Conservation (phyloP, 2,329 filamentous ascomycete species). For the Venturia carpophila region DNA sequence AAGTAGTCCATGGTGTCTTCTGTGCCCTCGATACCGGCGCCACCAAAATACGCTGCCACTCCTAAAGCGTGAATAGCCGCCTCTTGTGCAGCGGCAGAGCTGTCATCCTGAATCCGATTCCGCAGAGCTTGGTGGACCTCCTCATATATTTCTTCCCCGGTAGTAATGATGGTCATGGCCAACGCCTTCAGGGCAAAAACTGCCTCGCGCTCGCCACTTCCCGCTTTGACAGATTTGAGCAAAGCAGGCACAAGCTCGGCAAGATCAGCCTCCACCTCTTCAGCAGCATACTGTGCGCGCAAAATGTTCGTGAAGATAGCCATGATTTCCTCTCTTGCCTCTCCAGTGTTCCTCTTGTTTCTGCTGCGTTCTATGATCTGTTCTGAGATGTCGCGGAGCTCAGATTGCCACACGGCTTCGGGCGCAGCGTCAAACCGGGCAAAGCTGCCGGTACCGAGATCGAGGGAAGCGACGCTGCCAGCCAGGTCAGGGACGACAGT, state of each 20-base stretch:
- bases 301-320: slow-evolving; percentile 56
- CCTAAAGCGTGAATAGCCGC: slow-evolving; percentile 67
- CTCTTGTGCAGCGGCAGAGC: slow-evolving; percentile 56
- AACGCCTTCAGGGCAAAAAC: slow-evolving; percentile 64
- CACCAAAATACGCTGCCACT: slow-evolving; percentile 67
- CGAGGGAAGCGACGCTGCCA: slow-evolving; percentile 58
- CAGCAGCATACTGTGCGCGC: slow-evolving; percentile 59
- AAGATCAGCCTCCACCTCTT: slow-evolving; percentile 52
- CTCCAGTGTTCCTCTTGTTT: slow-evolving; percentile 69
- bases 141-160: slow-evolving; percentile 46
- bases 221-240: slow-evolving; percentile 61
- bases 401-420: slow-evolving; percentile 51
- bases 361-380: slow-evolving; percentile 71
- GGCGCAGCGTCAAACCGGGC: slow-evolving; percentile 43
- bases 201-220: slow-evolving; percentile 60
- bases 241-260: slow-evolving; percentile 58
- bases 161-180: slow-evolving; percentile 59
- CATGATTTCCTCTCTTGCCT: slow-evolving; percentile 60
- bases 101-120: slow-evolving; percentile 56
- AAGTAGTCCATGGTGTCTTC: slow-evolving; percentile 67
- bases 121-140: slow-evolving; percentile 58
- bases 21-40: slow-evolving; percentile 59
- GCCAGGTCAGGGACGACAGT: slow-evolving; percentile 25
- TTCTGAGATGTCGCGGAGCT: slow-evolving; percentile 58
- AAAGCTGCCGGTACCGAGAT: slow-evolving; percentile 41